A percentile compares a stretch with the other conserved stretches of the same genome.
Evolutionary conservation across 2,329 filamentous ascomycete species (phyloP).

Genomic region (Curvularia lunata): DNA sequence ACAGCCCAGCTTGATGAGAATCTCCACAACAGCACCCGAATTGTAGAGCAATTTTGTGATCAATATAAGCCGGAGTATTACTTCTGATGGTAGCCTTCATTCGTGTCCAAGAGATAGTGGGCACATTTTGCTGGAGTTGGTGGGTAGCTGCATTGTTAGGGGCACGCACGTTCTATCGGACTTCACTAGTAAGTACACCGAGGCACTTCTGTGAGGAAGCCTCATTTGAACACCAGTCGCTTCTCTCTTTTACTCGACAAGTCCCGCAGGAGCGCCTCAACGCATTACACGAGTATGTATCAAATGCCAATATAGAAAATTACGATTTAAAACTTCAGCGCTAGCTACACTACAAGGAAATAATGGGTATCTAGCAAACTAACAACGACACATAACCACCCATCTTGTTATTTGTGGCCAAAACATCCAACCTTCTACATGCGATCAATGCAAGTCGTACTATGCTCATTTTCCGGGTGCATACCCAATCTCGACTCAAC

Average conservation of each 20-base stretch:
- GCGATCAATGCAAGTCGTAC: background rate
- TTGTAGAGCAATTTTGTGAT: no score
- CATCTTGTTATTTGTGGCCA: constrained; percentile 7
- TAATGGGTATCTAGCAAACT: constrained; percentile 26
- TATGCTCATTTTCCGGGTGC: background rate
- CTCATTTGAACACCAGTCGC: constrained; percentile 23
- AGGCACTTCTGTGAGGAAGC: constrained; percentile 24
- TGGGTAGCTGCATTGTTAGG: no score
- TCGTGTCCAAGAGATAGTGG: no score
- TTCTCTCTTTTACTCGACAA: background rate
- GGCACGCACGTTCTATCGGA: no score
- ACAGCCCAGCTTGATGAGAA: no score
- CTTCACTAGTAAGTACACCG: no score
- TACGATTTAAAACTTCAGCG: background rate
- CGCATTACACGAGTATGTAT: background rate
- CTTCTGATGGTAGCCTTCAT: no score
- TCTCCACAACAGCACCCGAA: no score
- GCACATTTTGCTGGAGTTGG: no score
- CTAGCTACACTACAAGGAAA: constrained; percentile 8
- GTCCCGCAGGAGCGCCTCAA: background rate
- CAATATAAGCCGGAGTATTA: no score
- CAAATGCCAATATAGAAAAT: background rate
- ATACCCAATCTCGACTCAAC: background rate
- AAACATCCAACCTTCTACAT: background rate
- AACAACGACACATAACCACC: constrained; percentile 10